phyloP scores from a whole-genome alignment of 2,329 filamentous ascomycete genomes.

The Xenosphaeropsis pyriputrescens region DNA sequence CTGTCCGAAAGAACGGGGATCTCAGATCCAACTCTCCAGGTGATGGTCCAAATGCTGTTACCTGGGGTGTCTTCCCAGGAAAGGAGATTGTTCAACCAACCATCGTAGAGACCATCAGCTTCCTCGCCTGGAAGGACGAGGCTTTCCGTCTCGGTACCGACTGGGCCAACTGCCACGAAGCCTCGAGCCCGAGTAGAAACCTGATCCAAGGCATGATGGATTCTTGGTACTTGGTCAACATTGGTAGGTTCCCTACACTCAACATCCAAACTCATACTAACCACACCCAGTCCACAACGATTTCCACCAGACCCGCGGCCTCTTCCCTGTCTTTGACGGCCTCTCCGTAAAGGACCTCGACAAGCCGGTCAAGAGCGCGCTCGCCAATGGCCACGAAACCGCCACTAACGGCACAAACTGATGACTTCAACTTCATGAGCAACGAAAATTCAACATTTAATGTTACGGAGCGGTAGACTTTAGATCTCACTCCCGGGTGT shows the following conservation, averaged over 20 bases:
- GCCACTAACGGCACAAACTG: slow-evolving; percentile 4
- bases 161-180: slow-evolving; percentile 84
- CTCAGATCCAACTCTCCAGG: slow-evolving; percentile 73
- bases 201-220: slow-evolving; percentile 77
- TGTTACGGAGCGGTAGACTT: slow-evolving; percentile 3
- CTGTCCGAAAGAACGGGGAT: slow-evolving; percentile 70
- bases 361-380: slow-evolving; percentile 15
- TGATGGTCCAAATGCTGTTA: slow-evolving; percentile 92
- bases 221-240: slow-evolving; percentile 88
- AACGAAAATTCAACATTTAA: not conserved
- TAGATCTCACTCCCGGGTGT: slow-evolving; percentile 17
- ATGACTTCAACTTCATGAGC: not conserved
- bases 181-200: slow-evolving; percentile 59
- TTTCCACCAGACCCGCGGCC: slow-evolving; percentile 70
- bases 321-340: slow-evolving; percentile 77
- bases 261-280: slow-evolving; percentile 9
- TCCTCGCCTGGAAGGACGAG: slow-evolving; percentile 97
- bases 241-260: slow-evolving; percentile 43
- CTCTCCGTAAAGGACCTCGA: slow-evolving; percentile 56
- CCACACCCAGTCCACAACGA: slow-evolving; percentile 75
- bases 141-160: slow-evolving; percentile 85
- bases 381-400: slow-evolving; percentile 3
- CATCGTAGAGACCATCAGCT: slow-evolving; percentile 96
- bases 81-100: slow-evolving; percentile 99
- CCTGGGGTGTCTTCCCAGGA: slow-evolving; percentile 97